phyloP scores from a whole-genome alignment of 345 rosid species.

The Barbarea vulgaris region DNA sequence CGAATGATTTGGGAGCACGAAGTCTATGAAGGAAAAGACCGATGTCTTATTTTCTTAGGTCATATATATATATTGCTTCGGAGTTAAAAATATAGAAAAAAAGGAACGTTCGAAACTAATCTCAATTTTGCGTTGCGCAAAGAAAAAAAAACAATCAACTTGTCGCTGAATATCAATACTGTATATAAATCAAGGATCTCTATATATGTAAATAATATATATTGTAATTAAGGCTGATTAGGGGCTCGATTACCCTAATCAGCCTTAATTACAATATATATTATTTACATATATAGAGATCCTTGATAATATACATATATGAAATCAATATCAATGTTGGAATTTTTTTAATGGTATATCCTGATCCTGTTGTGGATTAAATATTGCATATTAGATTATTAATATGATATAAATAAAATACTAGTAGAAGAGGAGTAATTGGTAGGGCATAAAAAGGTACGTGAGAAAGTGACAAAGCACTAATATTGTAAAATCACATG shows the following conservation, averaged over 20 bases:
- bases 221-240: no score
- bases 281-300: no score
- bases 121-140: conserved; percentile 4
- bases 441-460: conserved; percentile 37
- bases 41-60: conserved; percentile 19
- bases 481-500: conserved; percentile 39
- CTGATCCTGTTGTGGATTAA: neutral
- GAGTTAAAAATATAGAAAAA: conserved; percentile 3
- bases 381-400: conserved; percentile 3
- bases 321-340: neutral
- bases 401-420: neutral
- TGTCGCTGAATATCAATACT: conserved; percentile 8
- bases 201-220: no score
- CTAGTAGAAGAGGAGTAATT: conserved; percentile 26
- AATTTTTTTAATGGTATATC: neutral
- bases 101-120: neutral
- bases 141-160: neutral
- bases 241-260: no score
- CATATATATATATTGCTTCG: neutral
- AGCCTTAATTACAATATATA: no score
- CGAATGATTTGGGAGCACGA: conserved; percentile 43
- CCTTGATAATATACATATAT: no score
- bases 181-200: no score
- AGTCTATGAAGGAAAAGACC: conserved; percentile 30
- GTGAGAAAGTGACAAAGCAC: conserved; percentile 45